Evolutionary conservation across 2,329 filamentous ascomycete species (phyloP).

Genomic region (Alternaria sp.): DNA sequence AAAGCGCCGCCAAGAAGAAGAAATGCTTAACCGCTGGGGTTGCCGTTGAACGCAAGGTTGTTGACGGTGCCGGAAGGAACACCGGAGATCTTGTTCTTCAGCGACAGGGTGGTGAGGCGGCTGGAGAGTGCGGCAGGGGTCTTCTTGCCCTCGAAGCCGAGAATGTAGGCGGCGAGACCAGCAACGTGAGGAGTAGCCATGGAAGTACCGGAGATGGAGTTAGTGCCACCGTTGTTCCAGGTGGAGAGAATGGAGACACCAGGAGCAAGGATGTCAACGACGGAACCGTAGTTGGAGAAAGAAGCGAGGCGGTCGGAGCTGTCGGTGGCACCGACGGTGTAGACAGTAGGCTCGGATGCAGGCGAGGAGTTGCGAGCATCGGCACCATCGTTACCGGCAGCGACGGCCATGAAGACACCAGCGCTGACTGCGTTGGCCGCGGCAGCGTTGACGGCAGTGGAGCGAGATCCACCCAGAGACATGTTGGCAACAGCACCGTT

Average conservation of each 20-base stretch:
- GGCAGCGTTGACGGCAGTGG: conserved; percentile 48
- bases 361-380: conserved; percentile 46
- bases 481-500: conserved; percentile 48
- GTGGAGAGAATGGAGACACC: conserved; percentile 56
- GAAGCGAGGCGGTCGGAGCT: conserved; percentile 43
- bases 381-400: conserved; percentile 48
- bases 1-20: not conserved
- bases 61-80: conserved; percentile 58
- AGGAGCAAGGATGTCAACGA: conserved; percentile 50
- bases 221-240: conserved; percentile 53
- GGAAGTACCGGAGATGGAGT: conserved; percentile 65
- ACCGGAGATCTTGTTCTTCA: conserved; percentile 51
- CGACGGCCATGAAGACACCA: conserved; percentile 51
- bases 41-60: conserved; percentile 64
- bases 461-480: conserved; percentile 50
- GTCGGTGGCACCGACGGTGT: conserved; percentile 51
- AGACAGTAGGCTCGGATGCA: conserved; percentile 47
- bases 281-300: conserved; percentile 51
- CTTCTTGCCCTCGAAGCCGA: conserved; percentile 57
- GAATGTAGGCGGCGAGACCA: conserved; percentile 74
- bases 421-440: conserved; percentile 43
- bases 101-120: conserved; percentile 55
- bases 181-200: conserved; percentile 75
- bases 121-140: conserved; percentile 58
- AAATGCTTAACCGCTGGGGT: conserved; percentile 27